These are phyloP conservation scores for Paraconiothyrium brasiliense DNA, from an alignment of 2,329 filamentous ascomycete genomes.

Conservation along the genomic window DNA sequence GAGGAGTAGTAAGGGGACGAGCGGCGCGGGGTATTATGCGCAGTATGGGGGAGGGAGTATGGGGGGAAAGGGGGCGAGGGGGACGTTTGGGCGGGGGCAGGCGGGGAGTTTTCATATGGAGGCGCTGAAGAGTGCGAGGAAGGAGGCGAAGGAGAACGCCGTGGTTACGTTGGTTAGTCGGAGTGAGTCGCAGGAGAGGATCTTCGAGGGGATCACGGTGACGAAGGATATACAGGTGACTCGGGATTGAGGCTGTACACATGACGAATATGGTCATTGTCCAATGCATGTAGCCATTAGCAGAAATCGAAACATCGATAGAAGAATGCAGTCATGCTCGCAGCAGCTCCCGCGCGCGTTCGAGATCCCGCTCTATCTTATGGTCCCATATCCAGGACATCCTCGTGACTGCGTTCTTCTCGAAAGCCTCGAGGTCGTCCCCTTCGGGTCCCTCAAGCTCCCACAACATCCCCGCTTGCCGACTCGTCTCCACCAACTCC, in stretches of 20 bases:
- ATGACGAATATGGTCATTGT: too few species aligned
- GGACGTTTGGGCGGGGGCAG: not conserved
- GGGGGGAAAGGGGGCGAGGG: not conserved
- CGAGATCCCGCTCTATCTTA: slow-evolving; percentile 46
- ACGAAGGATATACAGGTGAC: slow-evolving; percentile 16
- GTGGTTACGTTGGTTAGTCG: slow-evolving; percentile 6
- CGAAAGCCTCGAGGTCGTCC: slow-evolving; percentile 48
- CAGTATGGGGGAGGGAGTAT: not conserved
- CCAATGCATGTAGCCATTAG: too few species aligned
- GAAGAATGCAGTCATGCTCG: not conserved
- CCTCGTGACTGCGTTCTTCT: slow-evolving; percentile 37
- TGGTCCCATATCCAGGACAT: slow-evolving; percentile 55
- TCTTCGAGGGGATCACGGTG: slow-evolving; percentile 17
- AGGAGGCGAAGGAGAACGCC: not conserved
- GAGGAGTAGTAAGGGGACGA: slow-evolving; percentile 15
- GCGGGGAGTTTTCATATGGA: slow-evolving; percentile 10
- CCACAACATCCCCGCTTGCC: slow-evolving; percentile 52
- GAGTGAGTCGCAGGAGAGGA: slow-evolving; percentile 17
- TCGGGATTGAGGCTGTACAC: not conserved
- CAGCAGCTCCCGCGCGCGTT: slow-evolving; percentile 27
- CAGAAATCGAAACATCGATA: too few species aligned
- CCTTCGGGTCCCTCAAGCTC: slow-evolving; percentile 46
- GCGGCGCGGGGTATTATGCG: slow-evolving; percentile 6
- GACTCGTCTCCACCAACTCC: slow-evolving; percentile 51
- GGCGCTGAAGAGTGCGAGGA: slow-evolving; percentile 1